Evolutionary conservation across 345 rosid genomes (phyloP).

Genomic region (Acer negundo): DNA sequence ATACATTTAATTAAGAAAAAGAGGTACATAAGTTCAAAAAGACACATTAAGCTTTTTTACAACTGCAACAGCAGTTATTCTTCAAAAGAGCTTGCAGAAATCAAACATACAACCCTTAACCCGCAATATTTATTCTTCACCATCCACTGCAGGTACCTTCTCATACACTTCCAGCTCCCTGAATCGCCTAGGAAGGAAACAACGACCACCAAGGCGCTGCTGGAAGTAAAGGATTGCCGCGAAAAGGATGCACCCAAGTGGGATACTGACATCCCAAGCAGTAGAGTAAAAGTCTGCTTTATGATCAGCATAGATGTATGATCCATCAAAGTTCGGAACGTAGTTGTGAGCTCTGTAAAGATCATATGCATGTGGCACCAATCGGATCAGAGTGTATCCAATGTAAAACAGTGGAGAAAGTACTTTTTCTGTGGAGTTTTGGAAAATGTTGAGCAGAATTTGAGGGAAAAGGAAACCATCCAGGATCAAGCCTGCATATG

Average conservation of each 20-base stretch:
- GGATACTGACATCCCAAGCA: constrained; percentile 45
- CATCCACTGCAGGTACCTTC: constrained; percentile 29
- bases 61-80: no score
- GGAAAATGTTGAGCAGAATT: constrained; percentile 46
- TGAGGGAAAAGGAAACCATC: constrained; percentile 57
- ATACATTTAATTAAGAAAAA: background rate
- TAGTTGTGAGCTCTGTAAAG: constrained; percentile 39
- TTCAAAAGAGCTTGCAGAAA: no score
- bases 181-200: constrained; percentile 41
- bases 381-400: constrained; percentile 40
- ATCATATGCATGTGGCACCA: constrained; percentile 54
- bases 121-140: constrained; percentile 18
- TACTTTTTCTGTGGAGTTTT: constrained; percentile 32
- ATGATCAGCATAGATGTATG: constrained; percentile 47
- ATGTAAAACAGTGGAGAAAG: constrained; percentile 38
- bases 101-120: no score
- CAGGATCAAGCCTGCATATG: constrained; percentile 46
- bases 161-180: constrained; percentile 32
- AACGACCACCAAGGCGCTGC: constrained; percentile 50
- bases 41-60: no score
- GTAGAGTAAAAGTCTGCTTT: constrained; percentile 42
- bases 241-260: constrained; percentile 30
- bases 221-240: constrained; percentile 44
- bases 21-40: background rate
- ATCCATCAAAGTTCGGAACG: constrained; percentile 14